A percentile compares a stretch with the other conserved stretches of the same genome.
These are phyloP conservation scores for Exophiala sideris DNA, from an alignment of 2,329 filamentous ascomycete genomes.

Conservation along the genomic window DNA sequence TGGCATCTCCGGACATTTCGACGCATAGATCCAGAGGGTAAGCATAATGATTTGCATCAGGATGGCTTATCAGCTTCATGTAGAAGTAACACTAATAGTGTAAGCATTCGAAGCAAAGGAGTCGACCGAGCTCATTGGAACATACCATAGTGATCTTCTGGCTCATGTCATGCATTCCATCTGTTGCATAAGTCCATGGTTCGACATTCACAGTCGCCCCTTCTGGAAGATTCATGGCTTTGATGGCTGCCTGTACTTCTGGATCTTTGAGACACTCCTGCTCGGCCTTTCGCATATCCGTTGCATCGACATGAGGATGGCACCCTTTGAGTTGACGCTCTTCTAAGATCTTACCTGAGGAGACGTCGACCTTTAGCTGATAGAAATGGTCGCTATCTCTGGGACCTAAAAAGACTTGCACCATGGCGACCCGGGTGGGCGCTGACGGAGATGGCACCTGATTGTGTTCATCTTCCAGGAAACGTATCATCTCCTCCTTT, in stretches of 20 bases:
- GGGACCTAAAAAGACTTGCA: conserved; percentile 35
- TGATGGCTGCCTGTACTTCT: conserved; percentile 44
- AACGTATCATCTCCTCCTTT: conserved; percentile 48
- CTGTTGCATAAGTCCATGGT: conserved; percentile 55
- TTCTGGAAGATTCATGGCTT: conserved; percentile 43
- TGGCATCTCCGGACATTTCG: conserved; percentile 50
- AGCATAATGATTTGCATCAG: conserved; percentile 56
- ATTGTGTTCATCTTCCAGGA: conserved; percentile 44
- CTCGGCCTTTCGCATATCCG: conserved; percentile 50
- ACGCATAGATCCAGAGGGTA: conserved; percentile 55
- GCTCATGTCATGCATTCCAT: conserved; percentile 52
- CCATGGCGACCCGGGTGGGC: conserved; percentile 40
- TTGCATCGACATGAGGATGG: conserved; percentile 49
- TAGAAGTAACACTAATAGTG: conserved; percentile 36
- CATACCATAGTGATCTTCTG: conserved; percentile 49
- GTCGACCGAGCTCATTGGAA: too few species aligned
- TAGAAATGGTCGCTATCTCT: conserved; percentile 34
- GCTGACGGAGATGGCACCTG: conserved; percentile 19
- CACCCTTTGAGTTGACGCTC: conserved; percentile 39
- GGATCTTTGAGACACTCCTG: conserved; percentile 45
- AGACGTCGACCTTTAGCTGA: conserved; percentile 33
- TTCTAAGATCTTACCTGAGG: conserved; percentile 21
- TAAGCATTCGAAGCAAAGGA: too few species aligned
- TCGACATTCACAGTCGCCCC: conserved; percentile 49
- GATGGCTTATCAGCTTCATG: conserved; percentile 40